Percentiles rank a stretch among this genome's conserved stretches.
Evolutionary conservation across 768 basidiomycete species (phyloP).

Genomic region (Lentinula edodes): DNA sequence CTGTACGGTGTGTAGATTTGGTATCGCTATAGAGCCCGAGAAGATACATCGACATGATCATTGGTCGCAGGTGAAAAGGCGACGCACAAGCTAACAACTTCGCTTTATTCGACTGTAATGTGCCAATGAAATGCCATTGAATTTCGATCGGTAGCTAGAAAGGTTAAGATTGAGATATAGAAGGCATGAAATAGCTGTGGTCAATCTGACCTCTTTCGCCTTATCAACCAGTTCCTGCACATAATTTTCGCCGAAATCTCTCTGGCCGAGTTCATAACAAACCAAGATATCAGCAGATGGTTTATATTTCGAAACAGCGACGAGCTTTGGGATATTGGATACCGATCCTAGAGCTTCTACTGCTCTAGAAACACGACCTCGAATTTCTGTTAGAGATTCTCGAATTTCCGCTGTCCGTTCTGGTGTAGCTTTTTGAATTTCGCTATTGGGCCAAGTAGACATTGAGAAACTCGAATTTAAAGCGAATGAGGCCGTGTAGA

Average conservation of each 20-base stretch:
- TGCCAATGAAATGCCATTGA: conserved; percentile 96
- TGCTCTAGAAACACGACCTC: conserved; percentile 36
- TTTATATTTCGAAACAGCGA: conserved; percentile 94
- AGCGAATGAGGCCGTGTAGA: too few relatives aligned
- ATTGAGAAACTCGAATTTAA: neutral
- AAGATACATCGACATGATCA: neutral
- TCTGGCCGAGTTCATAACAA: conserved; percentile 75
- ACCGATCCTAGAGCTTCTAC: conserved; percentile 21
- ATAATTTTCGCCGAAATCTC: conserved; percentile 98
- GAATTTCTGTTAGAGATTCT: conserved; percentile 49
- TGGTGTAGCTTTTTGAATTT: conserved; percentile 14
- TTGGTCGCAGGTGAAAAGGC: neutral
- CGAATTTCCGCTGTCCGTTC: conserved; percentile 49
- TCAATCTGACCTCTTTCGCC: conserved; percentile 52
- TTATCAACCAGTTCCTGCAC: conserved; percentile 91
- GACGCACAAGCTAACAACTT: conserved; percentile 77
- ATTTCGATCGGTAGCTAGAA: conserved; percentile 80
- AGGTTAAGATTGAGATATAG: neutral
- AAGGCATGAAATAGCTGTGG: neutral
- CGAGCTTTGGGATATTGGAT: conserved; percentile 33
- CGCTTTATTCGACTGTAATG: conserved; percentile 89
- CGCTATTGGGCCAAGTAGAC: neutral
- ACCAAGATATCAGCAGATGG: conserved; percentile 82
- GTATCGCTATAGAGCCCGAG: conserved; percentile 53
- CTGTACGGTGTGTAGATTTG: conserved; percentile 84